Base-by-base conservation (phyloP, 345 rosid genomes). In the Diplotaxis tenuifolia region DNA sequence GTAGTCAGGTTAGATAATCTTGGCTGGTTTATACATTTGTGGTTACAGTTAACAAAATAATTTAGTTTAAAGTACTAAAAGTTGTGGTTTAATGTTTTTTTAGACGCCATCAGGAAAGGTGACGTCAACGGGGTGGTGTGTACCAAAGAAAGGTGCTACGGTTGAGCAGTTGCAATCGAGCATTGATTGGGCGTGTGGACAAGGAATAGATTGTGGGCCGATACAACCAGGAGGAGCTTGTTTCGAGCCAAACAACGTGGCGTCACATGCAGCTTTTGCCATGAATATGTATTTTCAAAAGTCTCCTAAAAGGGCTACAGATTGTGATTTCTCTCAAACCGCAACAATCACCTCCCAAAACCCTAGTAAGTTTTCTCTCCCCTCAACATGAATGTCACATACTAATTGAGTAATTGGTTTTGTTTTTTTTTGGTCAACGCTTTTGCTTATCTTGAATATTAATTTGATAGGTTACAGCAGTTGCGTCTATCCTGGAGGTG, bases 161-260 rank as follows among this genome's bases (percentile, higher is more conserved):
- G 76, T 83, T 4, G 73, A 83, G 28, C 86, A 91, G 47, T 57
- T 94, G 79, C 96, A 89, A 67, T 80, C 86, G 23, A 88, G 83
- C 66, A 77, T 94, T 38, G 98, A 94, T 77, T 94, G 87, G 68
- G 96, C 84, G 21, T 94, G 97, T 6, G 87, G 94, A 15, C 88
- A 86, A 16, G 91, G 91, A 14, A 79, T 86, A 23, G 93, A 94
- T 62, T 94, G 97, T 72, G 56, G 85, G 19, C 74, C 90, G 0
- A 87, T 91, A 82, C 88, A 84, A 19, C 90, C 97, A 0, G 96
- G 97, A 6, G 98, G 98, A 6, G 82, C 87, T 65, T 94, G 98
- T 69, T 94, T 83, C 21, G 91, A 86, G 60, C 95, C 97, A 0
- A 86, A 89, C 81, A 87, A 88, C 8, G 8, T 88, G 5, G 85